These are phyloP conservation scores for Exophiala bonariae DNA, from an alignment of 2,329 filamentous ascomycete species.

Conservation along the genomic window DNA sequence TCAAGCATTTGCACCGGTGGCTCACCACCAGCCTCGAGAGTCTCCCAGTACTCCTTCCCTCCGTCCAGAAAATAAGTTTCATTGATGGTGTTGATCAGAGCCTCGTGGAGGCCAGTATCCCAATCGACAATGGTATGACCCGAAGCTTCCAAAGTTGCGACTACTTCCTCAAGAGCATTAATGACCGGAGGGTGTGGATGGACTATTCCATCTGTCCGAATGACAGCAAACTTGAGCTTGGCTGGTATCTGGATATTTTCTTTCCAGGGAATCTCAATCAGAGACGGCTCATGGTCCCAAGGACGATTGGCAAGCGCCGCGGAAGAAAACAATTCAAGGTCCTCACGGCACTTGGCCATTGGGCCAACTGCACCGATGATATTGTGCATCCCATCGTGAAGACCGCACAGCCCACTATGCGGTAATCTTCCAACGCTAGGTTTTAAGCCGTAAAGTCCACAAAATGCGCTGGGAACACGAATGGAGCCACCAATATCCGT, in stretches of 20 bases:
- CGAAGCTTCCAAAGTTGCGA: conserved; percentile 40
- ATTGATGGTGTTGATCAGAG: conserved; percentile 45
- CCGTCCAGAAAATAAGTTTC: conserved; percentile 62
- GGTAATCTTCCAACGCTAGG: conserved; percentile 34
- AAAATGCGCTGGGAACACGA: conserved; percentile 46
- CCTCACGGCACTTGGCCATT: conserved; percentile 53
- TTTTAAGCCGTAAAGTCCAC: conserved; percentile 52
- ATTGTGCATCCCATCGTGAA: conserved; percentile 13
- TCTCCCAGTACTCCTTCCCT: conserved; percentile 52
- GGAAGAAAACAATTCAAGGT: conserved; percentile 45
- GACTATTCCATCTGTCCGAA: conserved; percentile 66
- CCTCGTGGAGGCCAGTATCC: conserved; percentile 48
- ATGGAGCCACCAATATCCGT: conserved; percentile 51
- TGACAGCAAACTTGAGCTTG: conserved; percentile 57
- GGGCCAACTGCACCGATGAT: conserved; percentile 55
- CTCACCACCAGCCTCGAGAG: conserved; percentile 56
- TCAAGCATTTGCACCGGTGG: conserved; percentile 58
- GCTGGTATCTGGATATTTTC: conserved; percentile 15
- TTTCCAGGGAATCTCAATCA: conserved; percentile 53
- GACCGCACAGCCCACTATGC: conserved; percentile 6
- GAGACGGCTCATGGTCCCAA: conserved; percentile 54
- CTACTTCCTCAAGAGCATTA: conserved; percentile 47
- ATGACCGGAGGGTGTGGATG: conserved; percentile 64
- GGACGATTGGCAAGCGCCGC: conserved; percentile 44
- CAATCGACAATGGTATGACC: conserved; percentile 56